Evolutionary conservation across 208 protist genomes (phyloP), one percentile per base, ranked within the genome.

Genomic region (Acanthamoeba castellanii): DNA sequence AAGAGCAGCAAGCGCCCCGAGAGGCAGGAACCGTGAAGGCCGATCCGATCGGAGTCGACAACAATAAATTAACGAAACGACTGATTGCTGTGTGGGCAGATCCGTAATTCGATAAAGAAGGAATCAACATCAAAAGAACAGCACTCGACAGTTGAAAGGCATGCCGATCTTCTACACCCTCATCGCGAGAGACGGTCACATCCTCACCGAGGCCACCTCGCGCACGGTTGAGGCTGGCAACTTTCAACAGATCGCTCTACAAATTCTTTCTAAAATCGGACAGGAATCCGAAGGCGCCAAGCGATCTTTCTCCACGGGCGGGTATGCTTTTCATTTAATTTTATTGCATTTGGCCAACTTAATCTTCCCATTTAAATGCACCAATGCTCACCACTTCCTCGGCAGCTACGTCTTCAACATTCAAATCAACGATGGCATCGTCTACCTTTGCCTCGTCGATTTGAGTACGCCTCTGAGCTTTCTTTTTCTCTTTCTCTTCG

Each of bases 131-230:
- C 47, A 8, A 55, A 18, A 3, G 16, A 55, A 18, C 50, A 55
- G 50, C 50, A 55, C 50, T 0, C 50, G 16, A 55, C 50, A 76
- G 18, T 22, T 11, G 14, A 76, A 42, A 9, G n/a, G 32, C 37
- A 88, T 88, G 81, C 81, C 81, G n/a, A 88, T 88, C 32, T 64
- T 88, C 30, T 88, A 88, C n/a, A 66, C 42, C 57, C 25, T 88
- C 8, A 27, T 88, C 7, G 81, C 81, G 14, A 16, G 81, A 88
- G 81, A 88, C 32, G 52, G 45, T 0, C 52, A 88, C 52, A 64
- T 88, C n/a, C 81, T 88, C 22, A 66, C 81, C 27, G 81, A 88
- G 20, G 20, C 52, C 42, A 88, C 81, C 81, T 64, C 45, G 11
- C 45, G 81, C 18, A 30, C 45, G 45, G 81, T 88, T 30, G 81